Base-by-base conservation (phyloP, 1,284 basidiomycete species). In the Kwoniella shivajii region DNA sequence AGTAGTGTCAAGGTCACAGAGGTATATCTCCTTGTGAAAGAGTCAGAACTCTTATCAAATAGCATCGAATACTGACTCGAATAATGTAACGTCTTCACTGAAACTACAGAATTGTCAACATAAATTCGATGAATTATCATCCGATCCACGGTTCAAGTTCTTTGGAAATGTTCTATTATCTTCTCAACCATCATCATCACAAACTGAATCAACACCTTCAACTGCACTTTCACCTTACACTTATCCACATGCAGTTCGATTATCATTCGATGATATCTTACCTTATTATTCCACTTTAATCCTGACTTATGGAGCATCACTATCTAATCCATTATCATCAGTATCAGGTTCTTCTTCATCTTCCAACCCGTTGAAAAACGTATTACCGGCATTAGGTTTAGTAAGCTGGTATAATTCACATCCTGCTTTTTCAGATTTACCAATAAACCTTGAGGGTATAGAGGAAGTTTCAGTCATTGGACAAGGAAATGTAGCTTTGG, bases 391-490 rank as follows among this genome's bases (percentile, higher is more conserved):
- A 0, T 82, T 97, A 4, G 86, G 86, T 1, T 80, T 99, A 50
- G 95, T 99, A 2, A 89, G 94, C 68, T 99, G 95, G 95, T 99
- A 99, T 80, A 99, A 96, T 34, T 87, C 86, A 39, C 93, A 99
- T 75, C 94, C 94, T 1, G 81, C 82, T 34, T 78, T 77, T 26
- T 64, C 70, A 1, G 83, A 78, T 24, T 67, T 85, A 13, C 56
- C 64, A 0, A 71, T 75, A 2, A 66, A 78, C 38, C 82, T 97
- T 0, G 80, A 85, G 31, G 80, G 80, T 30, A 77, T 85, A 0
- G 73, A 81, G 5, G 88, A 92, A 62, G 86, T 96, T 41, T 86
- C 90, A 0, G 80, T 99, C 45, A 88, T 99, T 44, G 95, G 96
- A 0, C 92, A 95, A 60, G 95, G 96, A 14, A 99, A 99, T 69